Percentiles rank a stretch among this genome's conserved stretches.
These are phyloP conservation scores for Pythium sukuiense DNA, from an alignment of 352 stramenopile genomes.

Conservation along the genomic window DNA sequence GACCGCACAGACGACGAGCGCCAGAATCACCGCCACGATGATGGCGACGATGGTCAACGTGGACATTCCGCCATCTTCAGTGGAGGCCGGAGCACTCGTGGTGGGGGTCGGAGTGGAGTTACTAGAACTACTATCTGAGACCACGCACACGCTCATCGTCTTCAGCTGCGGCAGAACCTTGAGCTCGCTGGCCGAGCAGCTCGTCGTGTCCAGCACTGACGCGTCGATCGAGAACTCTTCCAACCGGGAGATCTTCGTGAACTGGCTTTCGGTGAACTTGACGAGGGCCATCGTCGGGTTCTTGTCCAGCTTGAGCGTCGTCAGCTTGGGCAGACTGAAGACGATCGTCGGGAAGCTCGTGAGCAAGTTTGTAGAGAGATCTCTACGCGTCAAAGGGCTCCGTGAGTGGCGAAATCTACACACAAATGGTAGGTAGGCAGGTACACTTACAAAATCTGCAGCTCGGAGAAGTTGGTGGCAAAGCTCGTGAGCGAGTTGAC, in stretches of 20 bases:
- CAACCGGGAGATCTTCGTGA: conserved; percentile 4
- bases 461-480: neutral
- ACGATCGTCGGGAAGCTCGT: conserved; percentile 13
- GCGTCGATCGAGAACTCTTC: conserved; percentile 17
- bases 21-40: conserved; percentile 4
- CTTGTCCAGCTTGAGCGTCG: conserved; percentile 13
- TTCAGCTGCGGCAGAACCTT: neutral
- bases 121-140: neutral
- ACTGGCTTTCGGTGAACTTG: conserved; percentile 15
- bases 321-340: conserved; percentile 15
- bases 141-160: conserved; percentile 11
- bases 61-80: neutral
- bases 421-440: neutral
- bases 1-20: neutral
- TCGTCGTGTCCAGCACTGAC: conserved; percentile 13
- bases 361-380: conserved; percentile 24
- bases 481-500: conserved; percentile 15
- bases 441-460: neutral
- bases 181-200: conserved; percentile 15
- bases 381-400: neutral
- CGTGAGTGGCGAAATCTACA: neutral
- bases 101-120: neutral
- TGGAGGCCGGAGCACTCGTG: neutral
- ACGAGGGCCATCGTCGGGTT: conserved; percentile 19
- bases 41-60: conserved; percentile 4